These are phyloP conservation scores for Didymella sp. DNA, from an alignment of 2,329 filamentous ascomycete genomes.

Conservation along the genomic window DNA sequence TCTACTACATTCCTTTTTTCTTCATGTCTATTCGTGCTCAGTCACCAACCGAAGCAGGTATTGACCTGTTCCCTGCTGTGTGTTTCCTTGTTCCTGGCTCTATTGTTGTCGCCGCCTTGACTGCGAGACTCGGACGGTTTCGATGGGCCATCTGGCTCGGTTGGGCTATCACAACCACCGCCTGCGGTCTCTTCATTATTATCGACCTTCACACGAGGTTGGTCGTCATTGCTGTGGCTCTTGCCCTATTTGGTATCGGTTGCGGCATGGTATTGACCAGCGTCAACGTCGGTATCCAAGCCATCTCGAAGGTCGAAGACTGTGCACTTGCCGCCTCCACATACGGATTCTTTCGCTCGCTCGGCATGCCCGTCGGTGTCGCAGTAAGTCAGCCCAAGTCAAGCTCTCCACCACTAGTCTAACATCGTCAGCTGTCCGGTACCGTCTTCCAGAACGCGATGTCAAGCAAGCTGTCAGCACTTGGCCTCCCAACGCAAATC, in stretches of 20 bases:
- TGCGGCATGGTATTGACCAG: conserved; percentile 52
- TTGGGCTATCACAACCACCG: conserved; percentile 50
- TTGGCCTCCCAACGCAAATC: conserved; percentile 30
- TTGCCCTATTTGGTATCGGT: conserved; percentile 52
- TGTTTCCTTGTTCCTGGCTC: conserved; percentile 43
- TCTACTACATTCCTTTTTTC: conserved; percentile 56
- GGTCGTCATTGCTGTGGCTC: conserved; percentile 47
- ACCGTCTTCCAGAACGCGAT: conserved; percentile 54
- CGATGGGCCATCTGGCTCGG: conserved; percentile 55
- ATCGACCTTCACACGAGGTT: conserved; percentile 45
- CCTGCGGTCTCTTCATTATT: conserved; percentile 49
- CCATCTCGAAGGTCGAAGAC: conserved; percentile 44
- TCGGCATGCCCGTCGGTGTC: conserved; percentile 57
- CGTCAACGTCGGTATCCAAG: conserved; percentile 52
- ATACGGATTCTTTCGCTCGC: conserved; percentile 50
- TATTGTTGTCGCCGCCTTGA: conserved; percentile 34
- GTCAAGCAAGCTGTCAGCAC: conserved; percentile 33
- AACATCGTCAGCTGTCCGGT: conserved; percentile 26
- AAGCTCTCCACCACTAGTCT: background rate
- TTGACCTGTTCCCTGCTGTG: conserved; percentile 49
- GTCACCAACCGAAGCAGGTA: conserved; percentile 46
- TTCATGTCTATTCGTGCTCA: conserved; percentile 48
- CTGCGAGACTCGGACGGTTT: conserved; percentile 36
- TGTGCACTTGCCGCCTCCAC: conserved; percentile 46
- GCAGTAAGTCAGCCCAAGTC: conserved; percentile 30